Percentiles rank a stretch among this genome's conserved stretches.
Conservation (phyloP, 495 filamentous ascomycete species). For the Trichoderma gamsii region DNA sequence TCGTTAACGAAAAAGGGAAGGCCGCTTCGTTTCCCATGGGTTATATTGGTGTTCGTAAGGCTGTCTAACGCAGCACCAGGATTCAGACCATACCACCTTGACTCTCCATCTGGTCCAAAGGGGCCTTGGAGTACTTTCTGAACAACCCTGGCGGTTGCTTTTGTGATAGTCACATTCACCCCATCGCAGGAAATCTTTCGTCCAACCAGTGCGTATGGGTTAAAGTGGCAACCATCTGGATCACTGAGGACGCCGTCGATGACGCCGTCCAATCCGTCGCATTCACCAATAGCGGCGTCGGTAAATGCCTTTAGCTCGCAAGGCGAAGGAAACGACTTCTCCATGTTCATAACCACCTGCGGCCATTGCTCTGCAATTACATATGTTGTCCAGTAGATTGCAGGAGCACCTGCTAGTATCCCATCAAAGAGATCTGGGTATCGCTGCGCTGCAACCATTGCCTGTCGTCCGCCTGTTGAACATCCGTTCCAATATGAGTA, state of each 20-base stretch:
- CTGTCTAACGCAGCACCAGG: too few relatives aligned
- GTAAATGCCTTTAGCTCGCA: slow-evolving; percentile 26
- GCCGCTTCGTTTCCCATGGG: slow-evolving; percentile 17
- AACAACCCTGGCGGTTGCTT: slow-evolving; percentile 38
- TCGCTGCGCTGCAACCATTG: slow-evolving; percentile 34
- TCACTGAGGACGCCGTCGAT: slow-evolving; percentile 34
- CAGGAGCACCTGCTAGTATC: slow-evolving; percentile 49
- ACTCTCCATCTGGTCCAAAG: slow-evolving; percentile 3
- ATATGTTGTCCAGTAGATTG: slow-evolving; percentile 29
- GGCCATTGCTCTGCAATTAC: slow-evolving; percentile 22
- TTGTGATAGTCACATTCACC: slow-evolving; percentile 29
- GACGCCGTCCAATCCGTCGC: slow-evolving; percentile 37
- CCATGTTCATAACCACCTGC: slow-evolving; percentile 24
- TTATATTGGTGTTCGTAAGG: slow-evolving; percentile 19
- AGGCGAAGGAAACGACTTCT: slow-evolving; percentile 16
- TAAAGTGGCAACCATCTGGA: slow-evolving; percentile 32
- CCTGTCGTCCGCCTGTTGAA: slow-evolving; percentile 45
- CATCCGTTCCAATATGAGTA: slow-evolving; percentile 45
- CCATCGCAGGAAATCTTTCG: slow-evolving; percentile 20
- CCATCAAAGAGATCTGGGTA: slow-evolving; percentile 51
- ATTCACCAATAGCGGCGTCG: slow-evolving; percentile 26
- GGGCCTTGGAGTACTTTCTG: slow-evolving; percentile 23
- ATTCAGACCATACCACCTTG: too few relatives aligned
- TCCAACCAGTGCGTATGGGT: slow-evolving; percentile 30
- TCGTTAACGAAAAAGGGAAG: slow-evolving; percentile 7